Evolutionary conservation across 768 basidiomycete species (phyloP).

Genomic region (Mycena leptocephala): DNA sequence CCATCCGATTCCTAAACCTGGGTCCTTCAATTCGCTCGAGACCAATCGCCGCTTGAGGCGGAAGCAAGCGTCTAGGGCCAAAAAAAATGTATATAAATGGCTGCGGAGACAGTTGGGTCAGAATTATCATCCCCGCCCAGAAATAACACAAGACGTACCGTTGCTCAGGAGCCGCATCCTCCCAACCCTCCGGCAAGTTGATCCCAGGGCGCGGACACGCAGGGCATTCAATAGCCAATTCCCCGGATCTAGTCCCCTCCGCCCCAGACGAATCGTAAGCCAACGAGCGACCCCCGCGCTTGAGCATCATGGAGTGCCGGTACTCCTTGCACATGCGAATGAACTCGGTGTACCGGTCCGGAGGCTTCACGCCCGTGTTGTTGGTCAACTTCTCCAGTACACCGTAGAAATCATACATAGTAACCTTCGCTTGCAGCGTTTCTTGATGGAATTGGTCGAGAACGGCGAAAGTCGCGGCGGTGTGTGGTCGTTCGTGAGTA

Average conservation of each 20-base stretch:
- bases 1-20: neutral
- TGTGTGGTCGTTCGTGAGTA: neutral
- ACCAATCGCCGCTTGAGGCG: neutral
- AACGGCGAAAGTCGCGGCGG: conserved; percentile 6
- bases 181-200: too few species aligned
- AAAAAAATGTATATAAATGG: too few species aligned
- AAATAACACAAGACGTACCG: too few species aligned
- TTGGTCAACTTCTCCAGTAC: neutral
- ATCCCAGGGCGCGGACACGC: too few species aligned
- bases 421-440: neutral
- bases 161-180: neutral
- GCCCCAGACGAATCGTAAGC: too few species aligned
- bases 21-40: neutral
- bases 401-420: conserved; percentile 15
- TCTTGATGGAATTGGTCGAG: too few species aligned
- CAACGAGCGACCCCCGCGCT: conserved; percentile 38
- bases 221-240: too few species aligned
- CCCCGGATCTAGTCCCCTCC: too few species aligned
- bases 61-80: conserved; percentile 44
- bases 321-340: conserved; percentile 34
- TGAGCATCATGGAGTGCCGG: conserved; percentile 43
- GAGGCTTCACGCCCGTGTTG: neutral
- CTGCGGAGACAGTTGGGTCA: conserved; percentile 40
- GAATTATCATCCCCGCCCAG: neutral
- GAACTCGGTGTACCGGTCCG: conserved; percentile 27